Evolutionary conservation across 495 filamentous ascomycete genomes (phyloP).

Genomic region (Daldinia grandis): DNA sequence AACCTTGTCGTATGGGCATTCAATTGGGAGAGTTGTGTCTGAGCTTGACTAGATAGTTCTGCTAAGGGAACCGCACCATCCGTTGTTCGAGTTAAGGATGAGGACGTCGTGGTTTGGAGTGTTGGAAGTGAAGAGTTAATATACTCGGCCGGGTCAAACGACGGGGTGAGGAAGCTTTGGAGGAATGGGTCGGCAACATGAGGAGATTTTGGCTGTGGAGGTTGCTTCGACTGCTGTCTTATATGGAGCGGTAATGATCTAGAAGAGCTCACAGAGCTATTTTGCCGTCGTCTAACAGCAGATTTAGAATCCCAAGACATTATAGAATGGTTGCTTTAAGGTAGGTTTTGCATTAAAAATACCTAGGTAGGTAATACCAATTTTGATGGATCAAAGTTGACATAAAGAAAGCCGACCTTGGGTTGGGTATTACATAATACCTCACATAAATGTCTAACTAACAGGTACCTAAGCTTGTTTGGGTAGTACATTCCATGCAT

Average conservation of each 20-base stretch:
- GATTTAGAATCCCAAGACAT: slow-evolving; percentile 55
- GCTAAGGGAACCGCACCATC: slow-evolving; percentile 69
- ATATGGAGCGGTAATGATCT: slow-evolving; percentile 35
- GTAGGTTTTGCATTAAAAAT: no score
- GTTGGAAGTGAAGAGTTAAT: slow-evolving; percentile 79
- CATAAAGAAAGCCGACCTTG: not conserved
- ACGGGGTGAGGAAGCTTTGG: slow-evolving; percentile 72
- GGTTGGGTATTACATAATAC: no score
- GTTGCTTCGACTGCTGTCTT: slow-evolving; percentile 43
- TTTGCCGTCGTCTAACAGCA: slow-evolving; percentile 47
- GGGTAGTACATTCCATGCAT: no score
- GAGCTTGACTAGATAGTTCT: slow-evolving; percentile 81
- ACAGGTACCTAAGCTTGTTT: not conserved
- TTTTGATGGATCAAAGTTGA: not conserved
- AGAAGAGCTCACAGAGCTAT: slow-evolving; percentile 43
- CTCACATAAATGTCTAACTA: no score
- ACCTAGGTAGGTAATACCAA: not conserved
- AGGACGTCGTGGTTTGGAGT: slow-evolving; percentile 54
- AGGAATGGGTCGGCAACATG: slow-evolving; percentile 69
- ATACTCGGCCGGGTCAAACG: slow-evolving; percentile 83
- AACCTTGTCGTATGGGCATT: slow-evolving; percentile 86
- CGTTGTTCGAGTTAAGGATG: slow-evolving; percentile 23
- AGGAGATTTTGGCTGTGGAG: slow-evolving; percentile 55
- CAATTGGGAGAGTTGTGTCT: slow-evolving; percentile 83
- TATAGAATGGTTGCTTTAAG: not conserved